Base-by-base conservation (phyloP, 805 yeast genomes). In the Naumovozyma castellii region DNA sequence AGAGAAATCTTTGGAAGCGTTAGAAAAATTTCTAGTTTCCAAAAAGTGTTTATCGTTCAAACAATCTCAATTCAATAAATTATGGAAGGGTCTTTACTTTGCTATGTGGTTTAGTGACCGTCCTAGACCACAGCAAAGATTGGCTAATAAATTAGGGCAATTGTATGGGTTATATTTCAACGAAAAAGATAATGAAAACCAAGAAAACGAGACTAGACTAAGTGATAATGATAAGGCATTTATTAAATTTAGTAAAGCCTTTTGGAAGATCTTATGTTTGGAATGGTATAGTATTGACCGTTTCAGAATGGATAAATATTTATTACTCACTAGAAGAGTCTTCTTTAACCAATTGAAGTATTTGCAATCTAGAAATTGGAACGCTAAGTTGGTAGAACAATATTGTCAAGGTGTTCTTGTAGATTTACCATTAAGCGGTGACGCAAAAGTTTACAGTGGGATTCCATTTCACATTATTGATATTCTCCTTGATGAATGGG, bases 91-190 rank as follows among this genome's bases (percentile, higher is more conserved):
- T n/a, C 69, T 92, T 32, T 92, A 81, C 62, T 92, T 71, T 57
- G 76, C 95, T 9, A 85, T 92, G 95, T 92, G 98, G 97, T 86
- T 82, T 65, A 75, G 94, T 57, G 98, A 92, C 61, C 76, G 88
- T 56, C 95, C 96, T 19, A 71, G 82, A 51, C 92, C 95, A 18
- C 98, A 92, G 62, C 95, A 87, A 61, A 66, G 79, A 43, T 66
- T 92, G 30, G 94, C 95, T 2, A 73, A 71, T 36, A 77, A 75
- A 33, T 66, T 92, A 45, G 94, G 90, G 2, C 67, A 62, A 20
- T 53, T 78, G 27, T 54, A 46, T 37, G 20, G 38, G 34, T 30
- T 53, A 16, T 58, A 55, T 36, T 49, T 53, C 28, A 45, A 66
- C 22, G 45, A 45, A n/a, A 36, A 49, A 9, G 60, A 71, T 65